These are phyloP conservation scores for Phialocephala subalpina DNA, from an alignment of 2,329 filamentous ascomycete genomes.

Conservation along the genomic window DNA sequence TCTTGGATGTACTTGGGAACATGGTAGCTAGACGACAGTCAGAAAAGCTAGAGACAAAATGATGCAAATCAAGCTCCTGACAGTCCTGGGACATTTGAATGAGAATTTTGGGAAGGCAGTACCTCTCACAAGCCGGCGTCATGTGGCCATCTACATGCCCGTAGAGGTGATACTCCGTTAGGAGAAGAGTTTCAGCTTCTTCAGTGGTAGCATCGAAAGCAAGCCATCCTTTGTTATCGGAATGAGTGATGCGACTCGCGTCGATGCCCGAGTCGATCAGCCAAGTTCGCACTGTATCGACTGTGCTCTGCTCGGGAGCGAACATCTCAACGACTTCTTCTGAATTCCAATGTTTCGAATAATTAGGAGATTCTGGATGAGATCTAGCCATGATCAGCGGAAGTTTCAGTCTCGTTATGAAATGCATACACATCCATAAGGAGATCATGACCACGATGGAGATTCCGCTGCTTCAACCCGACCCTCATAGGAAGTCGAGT, in stretches of 20 bases:
- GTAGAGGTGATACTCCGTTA: conserved; percentile 46
- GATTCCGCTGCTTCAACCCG: conserved; percentile 52
- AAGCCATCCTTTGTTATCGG: conserved; percentile 45
- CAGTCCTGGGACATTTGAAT: too few species aligned
- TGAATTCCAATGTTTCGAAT: conserved; percentile 30
- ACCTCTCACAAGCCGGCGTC: conserved; percentile 46
- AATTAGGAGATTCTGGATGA: conserved; percentile 35
- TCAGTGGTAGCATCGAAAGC: conserved; percentile 46
- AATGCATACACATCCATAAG: conserved; percentile 47
- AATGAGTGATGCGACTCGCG: conserved; percentile 43
- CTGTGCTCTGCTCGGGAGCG: conserved; percentile 42
- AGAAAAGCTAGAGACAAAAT: neutral
- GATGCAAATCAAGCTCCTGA: too few species aligned
- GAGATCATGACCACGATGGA: conserved; percentile 51
- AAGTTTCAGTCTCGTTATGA: neutral
- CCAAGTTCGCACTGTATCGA: conserved; percentile 46
- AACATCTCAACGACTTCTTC: conserved; percentile 38
- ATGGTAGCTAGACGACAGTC: conserved; percentile 44
- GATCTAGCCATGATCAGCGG: conserved; percentile 22
- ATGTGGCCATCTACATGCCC: conserved; percentile 41
- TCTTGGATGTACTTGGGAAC: conserved; percentile 50
- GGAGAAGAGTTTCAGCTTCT: conserved; percentile 46
- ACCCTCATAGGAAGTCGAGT: conserved; percentile 52
- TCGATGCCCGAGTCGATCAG: conserved; percentile 44
- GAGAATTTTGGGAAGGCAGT: neutral